Evolutionary conservation across 2,329 filamentous ascomycete genomes (phyloP).

Genomic region (Lasiodiplodia sp.): DNA sequence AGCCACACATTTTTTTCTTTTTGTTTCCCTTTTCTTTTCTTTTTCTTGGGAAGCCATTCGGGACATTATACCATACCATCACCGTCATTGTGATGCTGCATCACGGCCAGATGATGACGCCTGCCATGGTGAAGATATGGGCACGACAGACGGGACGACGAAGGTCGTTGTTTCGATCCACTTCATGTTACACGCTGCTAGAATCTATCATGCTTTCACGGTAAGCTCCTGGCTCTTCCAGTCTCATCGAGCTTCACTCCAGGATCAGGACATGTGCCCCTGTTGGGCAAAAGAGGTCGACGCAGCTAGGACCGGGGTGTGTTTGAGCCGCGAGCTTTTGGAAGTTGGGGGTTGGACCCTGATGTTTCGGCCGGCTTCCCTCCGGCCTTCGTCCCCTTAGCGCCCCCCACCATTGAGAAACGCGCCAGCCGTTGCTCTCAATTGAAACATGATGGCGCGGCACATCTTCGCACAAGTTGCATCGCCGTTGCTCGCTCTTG

Average conservation of each 20-base stretch:
- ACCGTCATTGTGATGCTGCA: constrained; percentile 8
- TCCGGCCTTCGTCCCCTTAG: constrained; percentile 12
- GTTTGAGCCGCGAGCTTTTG: constrained; percentile 21
- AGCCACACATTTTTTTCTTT: constrained; percentile 21
- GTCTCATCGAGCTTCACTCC: not conserved
- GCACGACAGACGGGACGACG: not conserved
- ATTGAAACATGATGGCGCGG: not conserved
- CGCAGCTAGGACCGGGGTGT: not conserved
- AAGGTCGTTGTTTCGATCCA: not conserved
- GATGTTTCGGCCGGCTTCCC: constrained; percentile 1
- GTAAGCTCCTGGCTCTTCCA: not conserved
- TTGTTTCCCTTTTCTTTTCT: constrained; percentile 1
- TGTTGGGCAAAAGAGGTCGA: not conserved
- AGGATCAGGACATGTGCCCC: not conserved
- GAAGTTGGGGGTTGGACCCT: constrained; percentile 4
- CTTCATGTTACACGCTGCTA: constrained; percentile 15
- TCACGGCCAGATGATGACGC: constrained; percentile 6
- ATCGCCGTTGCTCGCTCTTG: not conserved
- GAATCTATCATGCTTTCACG: constrained; percentile 22
- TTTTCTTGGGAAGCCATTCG: constrained; percentile 19
- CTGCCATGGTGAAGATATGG: constrained; percentile 11
- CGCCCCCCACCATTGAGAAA: not conserved
- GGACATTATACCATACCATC: constrained; percentile 24
- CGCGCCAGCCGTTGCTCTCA: not conserved
- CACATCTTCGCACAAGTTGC: not conserved